phyloP scores from a whole-genome alignment of 192 early-diverging fungal genomes.

The Funneliformis mosseae region DNA sequence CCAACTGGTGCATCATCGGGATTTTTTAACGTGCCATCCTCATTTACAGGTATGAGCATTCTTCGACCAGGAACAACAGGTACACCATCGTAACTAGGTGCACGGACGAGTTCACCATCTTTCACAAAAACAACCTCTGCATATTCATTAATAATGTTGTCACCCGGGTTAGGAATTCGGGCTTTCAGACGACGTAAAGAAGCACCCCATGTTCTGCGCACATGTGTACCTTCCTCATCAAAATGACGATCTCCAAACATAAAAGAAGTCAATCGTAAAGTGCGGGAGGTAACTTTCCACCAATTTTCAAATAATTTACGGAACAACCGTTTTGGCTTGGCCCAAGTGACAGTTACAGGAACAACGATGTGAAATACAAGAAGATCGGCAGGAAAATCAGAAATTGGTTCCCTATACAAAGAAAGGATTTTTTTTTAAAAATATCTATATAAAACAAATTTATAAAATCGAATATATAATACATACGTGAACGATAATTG shows the following conservation, averaged over 20 bases:
- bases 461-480: constrained; percentile 18
- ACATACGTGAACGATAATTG: constrained; percentile 68
- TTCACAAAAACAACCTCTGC: constrained; percentile 58
- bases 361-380: constrained; percentile 75
- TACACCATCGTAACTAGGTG: constrained; percentile 83
- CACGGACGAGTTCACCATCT: constrained; percentile 73
- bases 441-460: constrained; percentile 14
- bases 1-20: constrained; percentile 63
- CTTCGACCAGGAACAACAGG: constrained; percentile 75
- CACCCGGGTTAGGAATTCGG: constrained; percentile 56
- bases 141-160: constrained; percentile 47
- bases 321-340: constrained; percentile 64
- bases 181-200: constrained; percentile 55
- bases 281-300: constrained; percentile 70
- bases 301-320: constrained; percentile 62
- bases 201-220: constrained; percentile 53
- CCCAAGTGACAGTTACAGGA: constrained; percentile 60
- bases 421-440: neutral
- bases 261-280: constrained; percentile 78
- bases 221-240: constrained; percentile 76
- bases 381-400: constrained; percentile 78
- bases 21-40: constrained; percentile 54
- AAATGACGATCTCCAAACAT: constrained; percentile 71
- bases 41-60: constrained; percentile 82
- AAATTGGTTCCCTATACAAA: constrained; percentile 61